These are phyloP conservation scores for Styphnolobium japonicum DNA, from an alignment of 306 rosid genomes.

Conservation along the genomic window DNA sequence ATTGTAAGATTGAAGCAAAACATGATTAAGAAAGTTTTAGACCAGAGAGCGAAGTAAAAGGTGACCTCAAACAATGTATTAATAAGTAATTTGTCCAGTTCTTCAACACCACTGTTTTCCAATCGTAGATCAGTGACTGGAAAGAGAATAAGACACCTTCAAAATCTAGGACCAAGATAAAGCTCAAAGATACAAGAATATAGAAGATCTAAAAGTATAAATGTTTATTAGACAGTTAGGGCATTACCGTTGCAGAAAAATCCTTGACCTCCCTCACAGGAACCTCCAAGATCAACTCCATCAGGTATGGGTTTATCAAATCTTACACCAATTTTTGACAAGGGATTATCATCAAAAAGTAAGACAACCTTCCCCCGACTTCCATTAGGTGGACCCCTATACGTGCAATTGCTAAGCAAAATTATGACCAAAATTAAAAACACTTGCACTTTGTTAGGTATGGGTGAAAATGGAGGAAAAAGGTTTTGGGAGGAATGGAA, in stretches of 20 bases:
- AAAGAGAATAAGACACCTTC: constrained; percentile 26
- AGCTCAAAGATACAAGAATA: background rate
- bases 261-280: constrained; percentile 80
- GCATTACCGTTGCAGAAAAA: constrained; percentile 84
- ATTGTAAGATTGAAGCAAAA: background rate
- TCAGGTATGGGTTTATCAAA: constrained; percentile 84
- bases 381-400: constrained; percentile 84
- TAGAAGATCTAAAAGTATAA: background rate
- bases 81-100: constrained; percentile 87
- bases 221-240: background rate
- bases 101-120: constrained; percentile 74
- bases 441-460: background rate
- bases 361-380: constrained; percentile 82
- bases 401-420: constrained; percentile 18
- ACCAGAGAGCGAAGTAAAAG: constrained; percentile 17
- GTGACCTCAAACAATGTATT: constrained; percentile 86
- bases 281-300: constrained; percentile 99
- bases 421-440: constrained; percentile 6
- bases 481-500: background rate
- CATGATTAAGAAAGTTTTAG: background rate
- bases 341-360: constrained; percentile 82
- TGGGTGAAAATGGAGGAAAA: constrained; percentile 9
- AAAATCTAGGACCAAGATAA: constrained; percentile 23
- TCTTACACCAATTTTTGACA: constrained; percentile 85
- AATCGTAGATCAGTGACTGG: constrained; percentile 82